phyloP scores from a whole-genome alignment of 139 green algal genomes.

The Volvox reticuliferus region DNA sequence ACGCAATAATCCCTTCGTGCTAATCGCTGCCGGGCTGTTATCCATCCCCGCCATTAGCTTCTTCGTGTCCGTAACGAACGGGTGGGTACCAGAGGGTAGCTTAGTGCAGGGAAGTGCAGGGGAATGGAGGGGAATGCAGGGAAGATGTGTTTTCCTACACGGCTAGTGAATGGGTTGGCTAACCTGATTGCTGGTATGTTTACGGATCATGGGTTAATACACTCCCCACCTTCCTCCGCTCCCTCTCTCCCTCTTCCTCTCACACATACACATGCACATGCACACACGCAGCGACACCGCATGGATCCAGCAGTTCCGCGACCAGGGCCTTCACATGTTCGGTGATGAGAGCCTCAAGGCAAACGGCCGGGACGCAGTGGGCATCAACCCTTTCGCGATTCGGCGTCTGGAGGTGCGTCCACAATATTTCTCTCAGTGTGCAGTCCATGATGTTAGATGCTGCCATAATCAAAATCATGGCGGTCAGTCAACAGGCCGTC shows the following conservation, averaged over 20 bases:
- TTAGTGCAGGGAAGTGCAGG: background rate
- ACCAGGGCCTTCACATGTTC: constrained; percentile 43
- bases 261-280: too few relatives aligned
- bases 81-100: constrained; percentile 35
- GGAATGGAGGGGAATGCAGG: too few relatives aligned
- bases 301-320: constrained; percentile 37
- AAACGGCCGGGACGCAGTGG: constrained; percentile 30
- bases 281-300: background rate
- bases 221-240: too few relatives aligned
- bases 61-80: constrained; percentile 44
- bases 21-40: constrained; percentile 47
- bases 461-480: too few relatives aligned
- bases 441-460: too few relatives aligned
- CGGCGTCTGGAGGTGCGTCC: constrained; percentile 47
- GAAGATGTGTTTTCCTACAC: too few relatives aligned
- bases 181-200: too few relatives aligned
- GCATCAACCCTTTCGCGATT: constrained; percentile 61
- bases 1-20: constrained; percentile 60
- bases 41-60: constrained; percentile 50
- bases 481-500: too few relatives aligned
- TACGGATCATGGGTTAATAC: too few relatives aligned
- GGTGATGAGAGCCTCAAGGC: background rate
- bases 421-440: too few relatives aligned
- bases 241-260: too few relatives aligned
- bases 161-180: too few relatives aligned